A percentile compares a stretch with the other conserved stretches of the same genome.
These are phyloP conservation scores for Fraxinus ornus DNA, from an alignment of 305 asterid genomes.

Conservation along the genomic window DNA sequence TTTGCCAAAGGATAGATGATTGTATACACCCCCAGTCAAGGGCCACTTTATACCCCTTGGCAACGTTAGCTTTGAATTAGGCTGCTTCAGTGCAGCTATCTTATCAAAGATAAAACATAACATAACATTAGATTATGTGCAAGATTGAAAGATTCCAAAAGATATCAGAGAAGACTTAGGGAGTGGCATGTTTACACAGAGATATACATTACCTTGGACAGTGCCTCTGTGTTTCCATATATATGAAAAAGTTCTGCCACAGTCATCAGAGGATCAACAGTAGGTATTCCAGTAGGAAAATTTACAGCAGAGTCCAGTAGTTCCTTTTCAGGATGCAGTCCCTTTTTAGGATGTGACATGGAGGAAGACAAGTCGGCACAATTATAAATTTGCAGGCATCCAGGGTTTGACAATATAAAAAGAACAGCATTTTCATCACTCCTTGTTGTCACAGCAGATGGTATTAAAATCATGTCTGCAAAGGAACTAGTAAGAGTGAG, in stretches of 20 bases:
- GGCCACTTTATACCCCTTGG: conserved; percentile 57
- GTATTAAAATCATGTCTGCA: conserved; percentile 71
- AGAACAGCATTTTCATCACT: conserved; percentile 48
- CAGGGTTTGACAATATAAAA: conserved; percentile 75
- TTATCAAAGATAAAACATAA: conserved; percentile 30
- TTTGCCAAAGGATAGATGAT: conserved; percentile 48
- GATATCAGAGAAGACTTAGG: conserved; percentile 12
- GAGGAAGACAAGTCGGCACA: conserved; percentile 47
- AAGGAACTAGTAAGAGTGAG: conserved; percentile 77
- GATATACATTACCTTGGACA: conserved; percentile 50
- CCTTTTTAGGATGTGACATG: conserved; percentile 37
- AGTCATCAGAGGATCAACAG: conserved; percentile 66
- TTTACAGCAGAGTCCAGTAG: conserved; percentile 43
- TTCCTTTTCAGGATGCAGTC: conserved; percentile 38
- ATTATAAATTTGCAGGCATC: conserved; percentile 58
- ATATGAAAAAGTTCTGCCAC: conserved; percentile 55
- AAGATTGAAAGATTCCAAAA: conserved; percentile 14
- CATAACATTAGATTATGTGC: conserved; percentile 26
- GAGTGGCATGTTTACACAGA: conserved; percentile 4
- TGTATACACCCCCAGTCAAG: conserved; percentile 73
- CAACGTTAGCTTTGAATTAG: conserved; percentile 33
- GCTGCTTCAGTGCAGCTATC: conserved; percentile 43
- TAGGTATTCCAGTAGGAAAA: conserved; percentile 63
- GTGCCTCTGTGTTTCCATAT: conserved; percentile 43
- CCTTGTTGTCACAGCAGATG: conserved; percentile 50